phyloP scores from a whole-genome alignment of 257 asterid species.

The Rhazya stricta region DNA sequence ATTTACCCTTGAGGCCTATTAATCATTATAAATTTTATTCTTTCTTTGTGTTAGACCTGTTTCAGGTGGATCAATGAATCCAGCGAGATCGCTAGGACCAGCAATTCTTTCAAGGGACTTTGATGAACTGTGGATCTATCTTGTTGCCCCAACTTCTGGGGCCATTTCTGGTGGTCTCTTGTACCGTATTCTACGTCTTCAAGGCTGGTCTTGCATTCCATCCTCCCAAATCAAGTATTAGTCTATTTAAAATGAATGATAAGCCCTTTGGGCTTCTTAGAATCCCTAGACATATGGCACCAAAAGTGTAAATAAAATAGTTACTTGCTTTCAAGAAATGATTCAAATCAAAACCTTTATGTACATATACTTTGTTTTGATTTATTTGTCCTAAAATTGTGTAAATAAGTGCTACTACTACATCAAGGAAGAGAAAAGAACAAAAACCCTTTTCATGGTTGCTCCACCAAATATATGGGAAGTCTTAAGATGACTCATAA shows the following conservation, averaged over 20 bases:
- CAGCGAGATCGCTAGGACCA: conserved; percentile 93
- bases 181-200: conserved; percentile 58
- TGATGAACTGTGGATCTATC: conserved; percentile 62
- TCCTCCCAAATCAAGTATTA: background rate
- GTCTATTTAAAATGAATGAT: background rate
- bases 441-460: background rate
- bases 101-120: conserved; percentile 72
- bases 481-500: conserved; percentile 3
- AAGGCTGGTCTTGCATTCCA: conserved; percentile 68
- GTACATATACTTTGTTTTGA: too few relatives aligned
- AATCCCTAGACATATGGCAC: background rate
- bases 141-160: conserved; percentile 70
- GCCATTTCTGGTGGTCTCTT: conserved; percentile 55
- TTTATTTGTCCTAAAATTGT: background rate
- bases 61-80: conserved; percentile 94
- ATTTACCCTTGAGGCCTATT: background rate
- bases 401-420: background rate
- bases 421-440: background rate
- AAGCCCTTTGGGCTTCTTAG: background rate
- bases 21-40: background rate
- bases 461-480: conserved; percentile 6
- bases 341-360: too few relatives aligned
- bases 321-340: too few relatives aligned
- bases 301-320: background rate
- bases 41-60: conserved; percentile 45